Base-by-base conservation (phyloP, 257 asterid species). In the Nicotiana tomentosiformis region DNA sequence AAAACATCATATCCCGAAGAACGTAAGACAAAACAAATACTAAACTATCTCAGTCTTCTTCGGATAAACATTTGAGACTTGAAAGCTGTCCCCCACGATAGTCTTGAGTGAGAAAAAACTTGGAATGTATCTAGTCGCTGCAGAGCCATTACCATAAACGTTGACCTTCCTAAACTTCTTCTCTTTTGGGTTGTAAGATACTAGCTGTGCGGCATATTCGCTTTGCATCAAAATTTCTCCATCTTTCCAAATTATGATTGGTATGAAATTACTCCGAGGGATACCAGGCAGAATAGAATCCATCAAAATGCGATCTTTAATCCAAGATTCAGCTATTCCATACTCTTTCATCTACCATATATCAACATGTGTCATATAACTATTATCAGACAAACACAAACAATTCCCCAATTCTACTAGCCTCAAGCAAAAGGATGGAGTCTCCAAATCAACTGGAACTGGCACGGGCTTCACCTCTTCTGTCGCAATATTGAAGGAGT, bases 331-430 rank as follows among this genome's bases (percentile, higher is more conserved):
- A 69, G 33, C 3, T 1, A 39, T 20, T 10, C 11, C 77, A 69
- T 69, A 69, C 33, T 69, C 77, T 69, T n/a, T 69, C 57, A 69
- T 69, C 57, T 57, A 10, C 57, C 77, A 69, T n/a, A 39, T n/a
- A 39, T 69, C 62, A 57, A 57, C n/a, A 57, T 15, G 62, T 10
- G 1, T 1, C 0, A 14, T 0, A 16, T 12, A 53, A 1, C 0
- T 14, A 66, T 66, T 14, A 33, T 68, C 2, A 18, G 32, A 1
- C 56, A 68, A 68, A 18, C 77, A 68, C 3, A 68, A 23, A 68
- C 51, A 37, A 37, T 68, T 68, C 0, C 32, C 77, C 32, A 68
- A 68, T 30, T 37, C 77, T 33, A 6, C 32, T 68, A 37, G 56
- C 32, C 0, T 37, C 77, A 18, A 68, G 10, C 5, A 9, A 29